These are phyloP conservation scores for Spinellus fusiger DNA, from an alignment of 192 early-diverging fungal species.

Conservation along the genomic window DNA sequence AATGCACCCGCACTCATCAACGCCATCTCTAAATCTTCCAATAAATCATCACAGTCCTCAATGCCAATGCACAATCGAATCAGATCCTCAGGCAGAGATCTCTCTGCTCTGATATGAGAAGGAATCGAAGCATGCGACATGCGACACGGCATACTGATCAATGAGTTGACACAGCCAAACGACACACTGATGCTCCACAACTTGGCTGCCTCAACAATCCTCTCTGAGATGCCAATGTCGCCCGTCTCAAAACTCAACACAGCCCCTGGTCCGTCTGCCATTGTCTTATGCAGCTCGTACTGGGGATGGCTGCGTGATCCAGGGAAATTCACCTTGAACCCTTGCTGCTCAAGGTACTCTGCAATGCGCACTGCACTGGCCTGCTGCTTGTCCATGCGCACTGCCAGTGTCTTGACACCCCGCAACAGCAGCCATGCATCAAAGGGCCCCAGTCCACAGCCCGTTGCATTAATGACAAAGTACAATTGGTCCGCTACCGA, in stretches of 20 bases:
- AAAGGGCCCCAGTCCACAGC: slow-evolving; percentile 83
- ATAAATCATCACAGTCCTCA: slow-evolving; percentile 87
- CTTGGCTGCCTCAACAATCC: slow-evolving; percentile 76
- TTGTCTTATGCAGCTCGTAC: slow-evolving; percentile 69
- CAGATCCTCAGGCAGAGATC: slow-evolving; percentile 92
- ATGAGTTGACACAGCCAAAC: slow-evolving; percentile 97
- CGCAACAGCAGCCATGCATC: slow-evolving; percentile 91
- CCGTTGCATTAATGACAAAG: slow-evolving; percentile 93
- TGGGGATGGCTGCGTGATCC: slow-evolving; percentile 79
- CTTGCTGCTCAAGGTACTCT: slow-evolving; percentile 71
- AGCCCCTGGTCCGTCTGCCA: slow-evolving; percentile 84
- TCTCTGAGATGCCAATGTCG: slow-evolving; percentile 65
- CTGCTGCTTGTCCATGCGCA: slow-evolving; percentile 97
- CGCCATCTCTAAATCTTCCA: slow-evolving; percentile 79
- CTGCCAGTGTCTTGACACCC: slow-evolving; percentile 90
- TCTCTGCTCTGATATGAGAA: slow-evolving; percentile 77
- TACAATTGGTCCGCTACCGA: slow-evolving; percentile 78
- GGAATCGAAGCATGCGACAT: slow-evolving; percentile 99
- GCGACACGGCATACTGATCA: slow-evolving; percentile 96
- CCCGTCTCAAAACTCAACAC: slow-evolving; percentile 96
- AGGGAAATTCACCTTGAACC: slow-evolving; percentile 86
- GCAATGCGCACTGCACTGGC: slow-evolving; percentile 74
- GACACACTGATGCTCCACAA: slow-evolving; percentile 93
- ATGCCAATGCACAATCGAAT: slow-evolving; percentile 96
- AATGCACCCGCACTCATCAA: slow-evolving; percentile 36